Conservation (phyloP, 495 filamentous ascomycete species). For the Cryomyces antarcticus region DNA sequence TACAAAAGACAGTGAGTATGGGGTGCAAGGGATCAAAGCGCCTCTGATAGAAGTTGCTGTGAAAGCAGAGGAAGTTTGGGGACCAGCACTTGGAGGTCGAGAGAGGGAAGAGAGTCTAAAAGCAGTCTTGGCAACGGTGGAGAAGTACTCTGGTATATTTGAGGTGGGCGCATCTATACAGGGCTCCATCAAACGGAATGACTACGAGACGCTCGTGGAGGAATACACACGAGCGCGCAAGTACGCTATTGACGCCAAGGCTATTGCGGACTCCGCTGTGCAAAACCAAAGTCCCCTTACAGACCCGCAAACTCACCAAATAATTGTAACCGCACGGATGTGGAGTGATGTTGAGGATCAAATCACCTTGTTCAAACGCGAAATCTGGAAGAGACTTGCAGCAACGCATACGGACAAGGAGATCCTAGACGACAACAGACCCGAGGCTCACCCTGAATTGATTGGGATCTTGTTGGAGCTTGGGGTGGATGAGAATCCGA, state of each 20-base stretch:
- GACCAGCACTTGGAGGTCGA: slow-evolving; percentile 76
- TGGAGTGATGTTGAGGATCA: slow-evolving; percentile 79
- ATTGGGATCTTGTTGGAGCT: slow-evolving; percentile 75
- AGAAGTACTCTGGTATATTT: slow-evolving; percentile 59
- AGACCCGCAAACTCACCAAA: slow-evolving; percentile 62
- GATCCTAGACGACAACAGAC: slow-evolving; percentile 24
- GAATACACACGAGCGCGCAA: slow-evolving; percentile 62
- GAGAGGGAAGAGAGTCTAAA: slow-evolving; percentile 78
- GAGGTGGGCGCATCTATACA: slow-evolving; percentile 57
- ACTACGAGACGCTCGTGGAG: slow-evolving; percentile 72
- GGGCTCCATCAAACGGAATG: slow-evolving; percentile 71
- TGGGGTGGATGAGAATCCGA: slow-evolving; percentile 86
- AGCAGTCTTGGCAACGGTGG: slow-evolving; percentile 47
- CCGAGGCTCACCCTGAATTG: slow-evolving; percentile 74
- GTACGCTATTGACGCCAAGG: slow-evolving; percentile 52
- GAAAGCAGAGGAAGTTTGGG: slow-evolving; percentile 94
- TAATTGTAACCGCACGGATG: slow-evolving; percentile 81
- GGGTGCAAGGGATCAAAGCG: slow-evolving; percentile 69
- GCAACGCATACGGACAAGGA: slow-evolving; percentile 24
- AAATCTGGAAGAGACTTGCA: slow-evolving; percentile 58
- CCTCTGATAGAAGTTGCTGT: slow-evolving; percentile 73
- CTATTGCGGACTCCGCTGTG: slow-evolving; percentile 32
- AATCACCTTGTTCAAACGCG: slow-evolving; percentile 66
- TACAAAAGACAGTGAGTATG: slow-evolving; percentile 84
- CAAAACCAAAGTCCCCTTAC: slow-evolving; percentile 27